phyloP scores from a whole-genome alignment of 306 rosid genomes.

The Dalbergia cultrata region DNA sequence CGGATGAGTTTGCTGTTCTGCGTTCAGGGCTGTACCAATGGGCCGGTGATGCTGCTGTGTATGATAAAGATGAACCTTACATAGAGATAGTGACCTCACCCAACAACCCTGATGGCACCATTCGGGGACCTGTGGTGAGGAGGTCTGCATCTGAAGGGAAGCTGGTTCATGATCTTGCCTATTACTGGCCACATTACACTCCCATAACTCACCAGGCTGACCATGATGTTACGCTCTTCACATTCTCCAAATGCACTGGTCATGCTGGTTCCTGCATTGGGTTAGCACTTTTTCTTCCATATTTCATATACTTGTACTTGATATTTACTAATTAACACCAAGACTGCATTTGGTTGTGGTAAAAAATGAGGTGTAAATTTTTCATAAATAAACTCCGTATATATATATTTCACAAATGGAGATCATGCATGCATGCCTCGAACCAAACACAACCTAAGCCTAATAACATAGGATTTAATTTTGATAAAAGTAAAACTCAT shows the following conservation, averaged over 20 bases:
- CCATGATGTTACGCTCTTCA: slow-evolving; percentile 76
- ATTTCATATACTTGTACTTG: no score
- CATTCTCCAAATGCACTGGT: slow-evolving; percentile 89
- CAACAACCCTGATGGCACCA: slow-evolving; percentile 81
- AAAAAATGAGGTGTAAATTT: no score
- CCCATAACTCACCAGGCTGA: slow-evolving; percentile 69
- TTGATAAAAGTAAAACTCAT: no score
- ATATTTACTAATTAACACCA: no score
- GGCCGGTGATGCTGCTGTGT: slow-evolving; percentile 74
- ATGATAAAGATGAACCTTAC: slow-evolving; percentile 62
- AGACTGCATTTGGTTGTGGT: no score
- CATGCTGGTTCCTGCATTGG: slow-evolving; percentile 96
- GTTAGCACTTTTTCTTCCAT: slow-evolving; percentile 43
- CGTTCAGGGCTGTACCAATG: slow-evolving; percentile 71
- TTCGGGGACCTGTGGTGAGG: slow-evolving; percentile 56
- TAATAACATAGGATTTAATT: no score
- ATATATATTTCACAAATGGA: no score
- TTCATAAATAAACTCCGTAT: no score
- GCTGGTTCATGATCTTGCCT: slow-evolving; percentile 75
- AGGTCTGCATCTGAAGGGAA: slow-evolving; percentile 50
- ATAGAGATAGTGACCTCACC: slow-evolving; percentile 83
- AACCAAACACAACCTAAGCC: no score
- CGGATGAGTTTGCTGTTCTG: slow-evolving; percentile 50
- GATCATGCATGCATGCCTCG: no score
- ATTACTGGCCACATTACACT: slow-evolving; percentile 91